Conservation (phyloP, 129 eudicot genomes). For the Arctium lappa region DNA sequence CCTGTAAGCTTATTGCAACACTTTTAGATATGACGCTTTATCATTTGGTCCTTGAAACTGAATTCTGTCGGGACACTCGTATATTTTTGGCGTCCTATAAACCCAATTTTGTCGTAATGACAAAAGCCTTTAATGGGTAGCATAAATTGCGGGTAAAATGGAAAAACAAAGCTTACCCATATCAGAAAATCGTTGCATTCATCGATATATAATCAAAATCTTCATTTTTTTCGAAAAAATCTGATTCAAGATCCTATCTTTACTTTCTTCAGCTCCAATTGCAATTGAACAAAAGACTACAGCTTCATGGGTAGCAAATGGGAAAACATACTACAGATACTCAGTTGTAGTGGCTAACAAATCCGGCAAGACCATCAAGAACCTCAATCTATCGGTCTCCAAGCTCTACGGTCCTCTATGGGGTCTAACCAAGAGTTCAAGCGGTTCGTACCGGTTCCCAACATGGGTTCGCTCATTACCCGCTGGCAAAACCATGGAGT, state of each 20-base stretch:
- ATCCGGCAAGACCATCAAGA: constrained; percentile 61
- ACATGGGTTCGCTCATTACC: constrained; percentile 67
- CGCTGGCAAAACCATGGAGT: constrained; percentile 88
- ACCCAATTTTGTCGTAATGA: not conserved
- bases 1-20: too few species aligned
- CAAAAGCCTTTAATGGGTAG: too few species aligned
- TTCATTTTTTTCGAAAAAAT: not conserved
- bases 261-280: constrained; percentile 35
- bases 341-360: constrained; percentile 71
- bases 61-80: too few species aligned
- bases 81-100: too few species aligned
- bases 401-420: constrained; percentile 89
- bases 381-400: constrained; percentile 63
- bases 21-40: too few species aligned
- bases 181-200: not conserved
- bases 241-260: not conserved
- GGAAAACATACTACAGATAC: constrained; percentile 89
- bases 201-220: not conserved
- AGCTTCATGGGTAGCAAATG: constrained; percentile 65
- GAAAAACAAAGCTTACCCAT: not conserved
- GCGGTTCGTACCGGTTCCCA: constrained; percentile 71
- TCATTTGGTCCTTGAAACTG: not conserved
- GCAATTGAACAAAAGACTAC: constrained; percentile 63
- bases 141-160: not conserved
- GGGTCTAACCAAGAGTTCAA: constrained; percentile 72